Evolutionary conservation across 1,139 yeast species (phyloP), one percentile per base, ranked within the genome.

Genomic region (Martiniozyma asiatica): DNA sequence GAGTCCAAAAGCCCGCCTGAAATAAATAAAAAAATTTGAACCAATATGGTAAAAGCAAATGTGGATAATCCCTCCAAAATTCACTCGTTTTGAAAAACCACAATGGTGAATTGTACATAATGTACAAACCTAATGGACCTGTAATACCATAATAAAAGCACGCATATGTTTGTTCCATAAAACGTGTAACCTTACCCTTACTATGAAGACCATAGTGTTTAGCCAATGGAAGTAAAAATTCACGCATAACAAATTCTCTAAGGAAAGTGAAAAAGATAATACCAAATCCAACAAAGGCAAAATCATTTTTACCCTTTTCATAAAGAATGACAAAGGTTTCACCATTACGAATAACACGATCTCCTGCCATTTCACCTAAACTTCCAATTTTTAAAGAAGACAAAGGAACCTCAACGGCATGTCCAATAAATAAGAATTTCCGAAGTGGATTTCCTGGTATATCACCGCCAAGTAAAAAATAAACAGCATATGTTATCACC

Each of bases 1-100:
- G 99, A 12, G 85, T 75, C 99, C 99, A 89, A 56, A 84, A 89
- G 3, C 96, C 81, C 6, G 97, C 96, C 59, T 89, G 98, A 24
- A 84, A 74, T 41, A 89, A 63, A 55, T 89, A 92, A 52, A 79
- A 92, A 12, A 73, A 52, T 59, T 89, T 89, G 59, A 80, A 80
- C 38, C 66, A 61, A 38, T 63, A 65, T 35, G 71, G 76, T 50
- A 81, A 85, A 22, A 79, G 65, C 39, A 69, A 65, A 58, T 92
- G 97, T 9, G 98, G 98, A 52, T 79, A 89, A 20, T 68, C 61
- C 33, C 57, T 65, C 54, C 84, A 89, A 61, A 89, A 79, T 27
- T 82, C 74, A 4, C 73, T 64, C 6, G 96, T 89, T 51, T 81
- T 68, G 55, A 89, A 89, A 51, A 64, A 78, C 97, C 97, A 87